Evolutionary conservation across 768 basidiomycete genomes (phyloP), one percentile per base, ranked within the genome.

Genomic region (Tephrocybe sp.): DNA sequence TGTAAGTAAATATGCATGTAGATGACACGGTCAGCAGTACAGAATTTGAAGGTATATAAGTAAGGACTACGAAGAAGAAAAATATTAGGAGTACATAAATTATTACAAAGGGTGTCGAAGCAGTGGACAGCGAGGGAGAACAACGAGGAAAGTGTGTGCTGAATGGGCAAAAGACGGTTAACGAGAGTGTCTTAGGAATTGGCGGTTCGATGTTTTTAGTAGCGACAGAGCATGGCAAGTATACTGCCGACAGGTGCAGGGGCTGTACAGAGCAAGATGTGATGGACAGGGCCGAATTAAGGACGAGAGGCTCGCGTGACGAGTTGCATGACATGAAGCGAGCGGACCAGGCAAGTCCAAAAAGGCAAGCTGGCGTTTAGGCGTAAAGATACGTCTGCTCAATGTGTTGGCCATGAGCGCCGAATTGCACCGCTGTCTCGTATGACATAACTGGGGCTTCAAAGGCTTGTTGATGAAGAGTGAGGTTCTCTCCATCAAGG

Each of bases 41-140:
- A 42, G 12, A 36, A 53, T 44, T 39, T 12, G 48, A 37, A 54
- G 41, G 49, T 51, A 58, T 54, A 45, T 23, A 50, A 37, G 41
- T 28, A 48, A 26, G 17, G 33, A 48, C 45, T 51, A 36, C 28
- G 15, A 45, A 48, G 20, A 17, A 20, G 30, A 4, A 5, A 17
- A 28, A 51, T 45, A 61, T 59, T 61, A 61, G 36, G 45, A 45
- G 45, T 57, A 55, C 49, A 57, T 59, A 59, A 50, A 5, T 57
- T 55, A 55, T 23, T 38, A 53, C 40, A 30, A 37, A 43, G 42
- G n/a, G 23, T 26, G n/a, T 14, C 20, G 28, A 20, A 48, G 45
- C 24, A 18, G 9, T 24, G 21, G 36, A 10, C 3, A 15, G 26
- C 34, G 21, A 40, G 37, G 45, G 20, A 23, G 32, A 39, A 28